phyloP scores from a whole-genome alignment of 768 basidiomycete species.

The Agrocybe pediades region DNA sequence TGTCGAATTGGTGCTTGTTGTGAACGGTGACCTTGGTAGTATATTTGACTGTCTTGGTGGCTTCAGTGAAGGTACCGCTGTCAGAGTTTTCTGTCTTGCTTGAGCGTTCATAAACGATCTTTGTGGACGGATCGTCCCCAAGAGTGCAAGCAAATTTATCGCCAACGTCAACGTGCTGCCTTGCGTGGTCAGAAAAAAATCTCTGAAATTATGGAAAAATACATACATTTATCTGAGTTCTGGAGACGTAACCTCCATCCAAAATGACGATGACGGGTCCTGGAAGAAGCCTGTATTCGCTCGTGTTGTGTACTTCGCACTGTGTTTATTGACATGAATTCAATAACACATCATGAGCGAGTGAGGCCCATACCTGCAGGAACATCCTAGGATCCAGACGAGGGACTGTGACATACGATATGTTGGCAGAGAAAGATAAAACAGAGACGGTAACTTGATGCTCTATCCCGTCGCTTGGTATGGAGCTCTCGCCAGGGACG shows the following conservation, averaged over 20 bases:
- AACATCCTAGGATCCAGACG: too few relatives aligned
- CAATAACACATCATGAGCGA: too few relatives aligned
- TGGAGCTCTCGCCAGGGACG: conserved; percentile 50
- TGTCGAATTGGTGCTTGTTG: conserved; percentile 49
- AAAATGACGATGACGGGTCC: too few relatives aligned
- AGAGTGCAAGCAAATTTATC: conserved; percentile 60
- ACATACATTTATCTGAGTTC: background rate
- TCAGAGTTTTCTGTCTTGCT: conserved; percentile 35
- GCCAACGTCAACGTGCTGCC: conserved; percentile 47
- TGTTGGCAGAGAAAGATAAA: conserved; percentile 44
- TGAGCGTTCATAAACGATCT: conserved; percentile 46
- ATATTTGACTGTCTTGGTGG: conserved; percentile 43
- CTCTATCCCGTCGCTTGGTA: conserved; percentile 54
- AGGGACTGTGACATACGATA: too few relatives aligned
- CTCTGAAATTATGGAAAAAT: too few relatives aligned
- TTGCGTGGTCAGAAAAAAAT: background rate
- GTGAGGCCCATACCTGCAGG: background rate
- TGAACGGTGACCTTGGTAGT: conserved; percentile 46
- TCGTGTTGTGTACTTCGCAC: too few relatives aligned
- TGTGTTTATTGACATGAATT: too few relatives aligned
- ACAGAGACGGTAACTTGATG: conserved; percentile 57
- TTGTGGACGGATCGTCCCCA: conserved; percentile 45
- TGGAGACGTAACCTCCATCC: too few relatives aligned
- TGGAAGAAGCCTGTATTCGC: too few relatives aligned
- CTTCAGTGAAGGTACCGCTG: conserved; percentile 45